phyloP scores from a whole-genome alignment of 1,139 yeast species.

The Yamadazyma taylorii region DNA sequence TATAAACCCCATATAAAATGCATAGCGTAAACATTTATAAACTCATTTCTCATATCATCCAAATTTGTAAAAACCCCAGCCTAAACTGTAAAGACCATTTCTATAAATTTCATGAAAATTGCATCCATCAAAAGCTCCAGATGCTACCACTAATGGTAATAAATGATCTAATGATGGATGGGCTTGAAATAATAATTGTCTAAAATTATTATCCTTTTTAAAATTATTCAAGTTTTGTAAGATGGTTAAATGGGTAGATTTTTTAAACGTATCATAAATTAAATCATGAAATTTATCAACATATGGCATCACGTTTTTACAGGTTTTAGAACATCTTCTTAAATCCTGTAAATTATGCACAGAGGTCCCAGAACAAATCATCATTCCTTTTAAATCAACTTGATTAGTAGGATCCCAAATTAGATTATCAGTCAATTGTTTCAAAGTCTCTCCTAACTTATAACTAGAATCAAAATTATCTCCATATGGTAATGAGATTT shows the following conservation, averaged over 20 bases:
- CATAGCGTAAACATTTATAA: too few species aligned
- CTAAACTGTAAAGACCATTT: constrained; percentile 47
- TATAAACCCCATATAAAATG: too few species aligned
- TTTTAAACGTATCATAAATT: constrained; percentile 12
- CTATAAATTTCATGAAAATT: constrained; percentile 49
- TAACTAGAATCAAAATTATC: constrained; percentile 48
- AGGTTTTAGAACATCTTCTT: constrained; percentile 21
- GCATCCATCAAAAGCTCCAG: constrained; percentile 51
- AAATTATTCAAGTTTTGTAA: constrained; percentile 32
- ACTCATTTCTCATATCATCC: too few species aligned
- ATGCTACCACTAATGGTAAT: constrained; percentile 65
- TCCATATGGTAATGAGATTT: constrained; percentile 59
- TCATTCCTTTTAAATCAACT: constrained; percentile 40
- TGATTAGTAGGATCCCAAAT: constrained; percentile 32
- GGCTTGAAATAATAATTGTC: constrained; percentile 45
- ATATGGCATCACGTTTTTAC: constrained; percentile 43
- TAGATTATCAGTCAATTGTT: constrained; percentile 47
- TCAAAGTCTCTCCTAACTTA: constrained; percentile 56
- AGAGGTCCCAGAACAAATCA: constrained; percentile 73
- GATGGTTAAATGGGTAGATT: constrained; percentile 21
- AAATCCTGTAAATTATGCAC: constrained; percentile 72
- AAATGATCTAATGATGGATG: constrained; percentile 80
- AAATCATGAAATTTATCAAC: constrained; percentile 22
- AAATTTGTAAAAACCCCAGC: constrained; percentile 68
- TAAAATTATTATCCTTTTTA: constrained; percentile 23